Evolutionary conservation across 345 rosid species (phyloP).

Genomic region (Aquilaria sinensis): DNA sequence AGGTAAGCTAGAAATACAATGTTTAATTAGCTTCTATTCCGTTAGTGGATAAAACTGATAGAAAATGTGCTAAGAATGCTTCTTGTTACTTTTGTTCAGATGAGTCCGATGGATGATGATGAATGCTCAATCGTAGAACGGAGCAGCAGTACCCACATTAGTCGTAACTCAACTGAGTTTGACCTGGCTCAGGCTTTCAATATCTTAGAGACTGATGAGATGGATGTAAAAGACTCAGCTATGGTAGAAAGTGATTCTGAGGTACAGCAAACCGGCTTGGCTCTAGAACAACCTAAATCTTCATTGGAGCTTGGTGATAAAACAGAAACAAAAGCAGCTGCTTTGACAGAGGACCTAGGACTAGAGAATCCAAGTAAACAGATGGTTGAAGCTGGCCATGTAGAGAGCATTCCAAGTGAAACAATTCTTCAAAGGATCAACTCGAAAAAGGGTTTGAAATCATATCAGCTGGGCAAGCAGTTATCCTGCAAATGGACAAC

Average conservation of each 20-base stretch:
- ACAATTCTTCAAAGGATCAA: slow-evolving; percentile 51
- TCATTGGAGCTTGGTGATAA: slow-evolving; percentile 30
- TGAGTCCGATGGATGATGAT: slow-evolving; percentile 64
- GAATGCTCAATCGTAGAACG: slow-evolving; percentile 26
- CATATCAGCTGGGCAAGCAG: slow-evolving; percentile 81
- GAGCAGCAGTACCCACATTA: slow-evolving; percentile 39
- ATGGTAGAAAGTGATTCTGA: slow-evolving; percentile 12
- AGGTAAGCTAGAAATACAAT: slow-evolving; percentile 33
- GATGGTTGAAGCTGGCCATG: slow-evolving; percentile 17
- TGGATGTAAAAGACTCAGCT: slow-evolving; percentile 17
- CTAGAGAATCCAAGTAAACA: slow-evolving; percentile 8
- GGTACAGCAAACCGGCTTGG: not conserved
- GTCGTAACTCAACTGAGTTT: slow-evolving; percentile 60
- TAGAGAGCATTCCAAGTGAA: slow-evolving; percentile 37
- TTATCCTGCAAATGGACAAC: slow-evolving; percentile 87
- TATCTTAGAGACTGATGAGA: slow-evolving; percentile 13
- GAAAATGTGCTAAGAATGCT: slow-evolving; percentile 8
- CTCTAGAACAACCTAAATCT: not conserved
- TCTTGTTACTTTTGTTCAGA: slow-evolving; percentile 29
- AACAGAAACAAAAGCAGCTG: slow-evolving; percentile 22
- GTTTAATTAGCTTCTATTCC: not conserved
- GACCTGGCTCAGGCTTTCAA: slow-evolving; percentile 20
- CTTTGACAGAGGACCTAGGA: slow-evolving; percentile 18
- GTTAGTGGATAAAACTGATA: not conserved
- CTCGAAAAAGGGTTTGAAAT: slow-evolving; percentile 46